Base-by-base conservation (phyloP, 2,329 filamentous ascomycete genomes). In the Fragosphaeria purpurea region DNA sequence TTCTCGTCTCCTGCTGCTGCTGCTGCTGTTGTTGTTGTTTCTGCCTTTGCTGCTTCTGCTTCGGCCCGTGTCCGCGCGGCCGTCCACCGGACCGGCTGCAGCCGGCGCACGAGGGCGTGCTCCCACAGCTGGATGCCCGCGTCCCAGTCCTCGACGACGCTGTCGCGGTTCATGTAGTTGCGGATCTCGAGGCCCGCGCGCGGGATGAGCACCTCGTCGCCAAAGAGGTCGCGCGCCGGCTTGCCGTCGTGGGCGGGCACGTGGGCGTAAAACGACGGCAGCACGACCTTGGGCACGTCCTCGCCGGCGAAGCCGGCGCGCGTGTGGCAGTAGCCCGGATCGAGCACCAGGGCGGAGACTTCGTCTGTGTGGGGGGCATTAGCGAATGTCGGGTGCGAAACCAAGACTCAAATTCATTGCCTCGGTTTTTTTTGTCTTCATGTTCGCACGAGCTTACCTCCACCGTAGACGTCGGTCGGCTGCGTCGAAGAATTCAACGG, bases 251-350 rank as follows among this genome's bases (percentile, higher is more conserved):
- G 50, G 34, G 32, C 49, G 41, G 54, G 50, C 50, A 76, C 61
- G 62, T 76, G 71, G 50, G 86, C 90, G 70, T 98, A 98, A 71
- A 86, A 88, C 43, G 89, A 93, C 33, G 91, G 90, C 52, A 95
- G 78, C 51, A 97, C 83, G 34, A 88, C 89, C 73, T 97, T 97
- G 59, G 93, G 93, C 1, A 89, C 85, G 70, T 98, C 93, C 78
- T 98, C 94, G 63, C 94, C 93, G 10, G 94, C 94, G 63, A 97
- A 98, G 52, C 93, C 93, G 53, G 90, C 93, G 69, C 94, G 89
- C 41, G 87, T 90, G 59, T 82, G 85, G 63, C 86, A 88, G 71
- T 89, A 96, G 55, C 94, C 93, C 4, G 93, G 87, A 65, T 98
- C 93, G 63, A 98, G 87, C 39, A 98, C 88, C 59, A 98, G 86